These are phyloP conservation scores for Mangifera indica DNA, from an alignment of 345 rosid genomes.

Conservation along the genomic window DNA sequence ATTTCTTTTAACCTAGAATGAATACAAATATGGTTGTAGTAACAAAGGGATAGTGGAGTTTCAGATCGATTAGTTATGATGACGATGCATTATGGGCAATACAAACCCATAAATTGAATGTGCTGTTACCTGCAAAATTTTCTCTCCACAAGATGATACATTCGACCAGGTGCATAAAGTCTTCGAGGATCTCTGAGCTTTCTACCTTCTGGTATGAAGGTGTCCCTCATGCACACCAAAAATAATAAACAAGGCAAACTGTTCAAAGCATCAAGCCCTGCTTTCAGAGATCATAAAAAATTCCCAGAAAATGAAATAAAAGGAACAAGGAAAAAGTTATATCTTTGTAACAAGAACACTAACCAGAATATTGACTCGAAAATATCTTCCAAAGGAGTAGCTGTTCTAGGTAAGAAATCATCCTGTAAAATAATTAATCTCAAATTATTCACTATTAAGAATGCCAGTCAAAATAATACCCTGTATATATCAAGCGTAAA, in stretches of 20 bases:
- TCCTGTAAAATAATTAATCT: constrained; percentile 43
- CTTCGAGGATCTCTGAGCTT: constrained; percentile 85
- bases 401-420: constrained; percentile 94
- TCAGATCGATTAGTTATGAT: no score
- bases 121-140: constrained; percentile 78
- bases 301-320: constrained; percentile 21
- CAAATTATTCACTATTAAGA: no score
- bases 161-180: constrained; percentile 92
- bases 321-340: background rate
- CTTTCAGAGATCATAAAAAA: constrained; percentile 39
- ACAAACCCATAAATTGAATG: background rate
- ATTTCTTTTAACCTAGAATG: background rate
- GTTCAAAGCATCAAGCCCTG: constrained; percentile 57
- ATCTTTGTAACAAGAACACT: constrained; percentile 33
- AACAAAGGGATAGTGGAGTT: background rate
- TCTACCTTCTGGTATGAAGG: constrained; percentile 86
- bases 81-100: background rate
- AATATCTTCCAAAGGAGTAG: constrained; percentile 90
- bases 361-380: constrained; percentile 89
- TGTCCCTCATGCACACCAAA: constrained; percentile 89
- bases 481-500: no score
- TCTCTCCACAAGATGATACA: constrained; percentile 91
- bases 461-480: background rate
- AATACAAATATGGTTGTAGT: background rate
- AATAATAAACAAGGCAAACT: constrained; percentile 96